Base-by-base conservation (phyloP, 257 asterid genomes). In the Vinca minor region DNA sequence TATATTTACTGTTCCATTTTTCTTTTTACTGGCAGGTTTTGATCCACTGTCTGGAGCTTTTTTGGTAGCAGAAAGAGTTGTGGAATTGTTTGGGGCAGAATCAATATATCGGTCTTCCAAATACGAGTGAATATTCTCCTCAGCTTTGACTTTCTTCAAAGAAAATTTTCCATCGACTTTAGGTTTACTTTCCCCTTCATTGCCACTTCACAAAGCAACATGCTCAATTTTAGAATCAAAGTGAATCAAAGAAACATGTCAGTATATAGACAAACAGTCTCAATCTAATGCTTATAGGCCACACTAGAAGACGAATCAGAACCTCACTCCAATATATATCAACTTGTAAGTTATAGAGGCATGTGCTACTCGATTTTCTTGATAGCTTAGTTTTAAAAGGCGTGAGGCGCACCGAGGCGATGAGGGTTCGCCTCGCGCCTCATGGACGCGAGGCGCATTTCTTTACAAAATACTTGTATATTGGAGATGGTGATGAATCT, bases 61-160 rank as follows among this genome's bases (percentile, higher is more conserved):
- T 18, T 64, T 68, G 48, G 28, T 69, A 65, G 71, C 62, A 53
- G 71, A 76, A 59, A 63, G 36, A 64, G 31, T 49, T 59, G 20
- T 58, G 50, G 80, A 72, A 46, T 65, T 78, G 58, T 73, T 87
- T 60, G 67, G 61, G 73, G 50, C 62, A 59, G 84, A 64, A 71
- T 52, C 78, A 66, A 68, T 71, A 56, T 64, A 52, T 75, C 75
- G 75, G 64, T 78, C 79, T 66, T 68, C 72, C 65, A 47, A 66
- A 61, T 68, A 45, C 65, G 67, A 78, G 64, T 69, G 77, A n/a
- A n/a, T n/a, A 47, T 65, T 76, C 64, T 71, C 80, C 59, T 79
- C 82, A 55, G 78, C 66, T 83, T 87, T 87, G 57, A 78, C 73
- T 78, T 80, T 87, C 88, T 87, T 89, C 56, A 38, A 68, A 63